These are phyloP conservation scores for Lentinula edodes DNA, from an alignment of 768 basidiomycete genomes.

Conservation along the genomic window DNA sequence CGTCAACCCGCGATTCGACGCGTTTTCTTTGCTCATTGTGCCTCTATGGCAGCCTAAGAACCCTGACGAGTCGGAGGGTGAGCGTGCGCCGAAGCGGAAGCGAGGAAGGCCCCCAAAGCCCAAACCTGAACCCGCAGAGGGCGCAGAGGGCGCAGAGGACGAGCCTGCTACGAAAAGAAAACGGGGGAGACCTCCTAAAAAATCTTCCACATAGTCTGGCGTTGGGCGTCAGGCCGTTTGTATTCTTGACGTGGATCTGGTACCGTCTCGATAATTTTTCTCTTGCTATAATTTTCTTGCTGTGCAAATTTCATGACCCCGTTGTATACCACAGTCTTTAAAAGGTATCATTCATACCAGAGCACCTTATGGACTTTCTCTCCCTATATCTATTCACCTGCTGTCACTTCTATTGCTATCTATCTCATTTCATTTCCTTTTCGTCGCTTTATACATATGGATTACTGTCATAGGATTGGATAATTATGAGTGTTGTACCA, in stretches of 20 bases:
- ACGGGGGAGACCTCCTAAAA: conserved; percentile 68
- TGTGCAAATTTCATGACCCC: conserved; percentile 2
- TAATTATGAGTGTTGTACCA: neutral
- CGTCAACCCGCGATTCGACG: conserved; percentile 17
- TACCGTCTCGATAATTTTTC: conserved; percentile 11
- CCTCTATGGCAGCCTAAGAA: conserved; percentile 1
- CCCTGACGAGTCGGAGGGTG: conserved; percentile 29
- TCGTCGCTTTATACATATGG: conserved; percentile 27
- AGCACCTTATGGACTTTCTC: conserved; percentile 5
- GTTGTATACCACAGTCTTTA: conserved; percentile 3
- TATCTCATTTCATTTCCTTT: conserved; percentile 19
- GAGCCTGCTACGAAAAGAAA: conserved; percentile 61
- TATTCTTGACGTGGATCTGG: neutral
- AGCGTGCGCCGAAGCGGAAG: conserved; percentile 55
- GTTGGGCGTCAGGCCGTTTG: conserved; percentile 1
- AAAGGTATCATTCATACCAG: conserved; percentile 1
- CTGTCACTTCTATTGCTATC: conserved; percentile 19
- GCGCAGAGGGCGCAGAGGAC: conserved; percentile 29
- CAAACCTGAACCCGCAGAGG: conserved; percentile 34
- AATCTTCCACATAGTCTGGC: conserved; percentile 25
- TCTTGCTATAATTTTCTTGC: conserved; percentile 4
- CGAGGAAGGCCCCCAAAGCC: conserved; percentile 75
- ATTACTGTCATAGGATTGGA: conserved; percentile 18
- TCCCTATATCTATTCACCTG: conserved; percentile 17
- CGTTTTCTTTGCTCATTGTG: conserved; percentile 13